These are phyloP conservation scores for Articulospora tetracladia DNA, from an alignment of 495 filamentous ascomycete genomes.

Conservation along the genomic window DNA sequence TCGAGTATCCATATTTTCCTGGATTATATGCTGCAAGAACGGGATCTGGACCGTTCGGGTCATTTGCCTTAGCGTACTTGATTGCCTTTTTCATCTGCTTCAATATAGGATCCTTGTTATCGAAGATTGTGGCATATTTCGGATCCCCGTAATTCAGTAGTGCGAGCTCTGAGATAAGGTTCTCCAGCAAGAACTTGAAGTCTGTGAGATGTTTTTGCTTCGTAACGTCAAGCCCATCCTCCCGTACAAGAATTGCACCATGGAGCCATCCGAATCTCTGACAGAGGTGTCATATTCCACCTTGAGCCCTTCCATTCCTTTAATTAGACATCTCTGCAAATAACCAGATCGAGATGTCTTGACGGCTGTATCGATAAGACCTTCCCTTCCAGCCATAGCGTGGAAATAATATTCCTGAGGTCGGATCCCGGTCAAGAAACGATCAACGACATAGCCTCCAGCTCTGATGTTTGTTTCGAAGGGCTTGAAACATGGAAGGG, in stretches of 20 bases:
- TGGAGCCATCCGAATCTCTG: conserved; percentile 84
- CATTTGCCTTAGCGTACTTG: conserved; percentile 65
- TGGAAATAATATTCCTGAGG: conserved; percentile 99
- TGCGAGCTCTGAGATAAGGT: conserved; percentile 49
- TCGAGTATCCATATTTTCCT: conserved; percentile 72
- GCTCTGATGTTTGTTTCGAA: conserved; percentile 87
- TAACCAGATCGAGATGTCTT: conserved; percentile 98
- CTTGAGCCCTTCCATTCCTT: conserved; percentile 94
- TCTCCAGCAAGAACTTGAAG: conserved; percentile 86
- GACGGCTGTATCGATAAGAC: conserved; percentile 98
- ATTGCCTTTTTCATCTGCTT: conserved; percentile 74
- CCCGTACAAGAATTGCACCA: conserved; percentile 97
- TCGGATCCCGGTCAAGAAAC: conserved; percentile 96
- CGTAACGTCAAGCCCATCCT: conserved; percentile 91
- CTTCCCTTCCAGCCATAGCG: conserved; percentile 98
- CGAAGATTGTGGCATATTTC: conserved; percentile 38
- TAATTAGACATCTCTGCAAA: conserved; percentile 95
- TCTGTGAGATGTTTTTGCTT: conserved; percentile 90
- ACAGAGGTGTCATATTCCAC: conserved; percentile 94
- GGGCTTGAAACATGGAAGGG: conserved; percentile 88
- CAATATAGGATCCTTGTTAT: conserved; percentile 58
- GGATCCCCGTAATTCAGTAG: conserved; percentile 32
- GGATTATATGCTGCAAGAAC: conserved; percentile 71
- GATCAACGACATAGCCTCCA: conserved; percentile 90
- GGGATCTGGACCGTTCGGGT: conserved; percentile 70